Evolutionary conservation across 1,139 yeast genomes (phyloP).

Genomic region (Lodderomyces oxycetoniae): DNA sequence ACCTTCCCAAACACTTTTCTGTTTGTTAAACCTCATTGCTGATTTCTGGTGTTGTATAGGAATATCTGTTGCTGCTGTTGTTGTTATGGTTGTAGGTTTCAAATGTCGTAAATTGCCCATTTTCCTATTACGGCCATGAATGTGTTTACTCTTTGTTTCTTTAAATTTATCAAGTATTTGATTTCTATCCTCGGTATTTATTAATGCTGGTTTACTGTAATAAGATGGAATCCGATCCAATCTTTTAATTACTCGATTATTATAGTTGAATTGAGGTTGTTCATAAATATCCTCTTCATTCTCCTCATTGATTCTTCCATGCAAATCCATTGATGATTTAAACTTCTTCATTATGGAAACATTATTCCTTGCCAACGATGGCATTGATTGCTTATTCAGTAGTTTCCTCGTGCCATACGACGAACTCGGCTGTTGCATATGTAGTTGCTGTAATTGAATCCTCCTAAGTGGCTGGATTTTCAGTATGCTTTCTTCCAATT

Average conservation of each 20-base stretch:
- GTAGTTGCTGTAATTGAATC: slow-evolving; percentile 3
- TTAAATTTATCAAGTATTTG: slow-evolving; percentile 26
- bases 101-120: slow-evolving; percentile 34
- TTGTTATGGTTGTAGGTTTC: slow-evolving; percentile 17
- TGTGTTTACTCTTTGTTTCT: slow-evolving; percentile 15
- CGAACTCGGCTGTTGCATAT: neutral
- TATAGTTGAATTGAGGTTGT: slow-evolving; percentile 27
- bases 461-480: slow-evolving; percentile 4
- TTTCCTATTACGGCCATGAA: slow-evolving; percentile 10
- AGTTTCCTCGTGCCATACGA: slow-evolving; percentile 4
- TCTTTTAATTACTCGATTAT: slow-evolving; percentile 33
- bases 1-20: slow-evolving; percentile 60
- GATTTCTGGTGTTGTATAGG: slow-evolving; percentile 10
- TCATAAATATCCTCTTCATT: neutral
- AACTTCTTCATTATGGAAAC: slow-evolving; percentile 21
- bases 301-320: slow-evolving; percentile 4
- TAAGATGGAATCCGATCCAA: slow-evolving; percentile 44
- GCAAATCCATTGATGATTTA: slow-evolving; percentile 31
- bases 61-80: neutral
- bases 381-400: slow-evolving; percentile 13
- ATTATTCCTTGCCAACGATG: slow-evolving; percentile 12
- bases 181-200: slow-evolving; percentile 15
- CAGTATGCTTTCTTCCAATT: slow-evolving; percentile 12
- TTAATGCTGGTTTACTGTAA: slow-evolving; percentile 21
- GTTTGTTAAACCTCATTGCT: slow-evolving; percentile 53